Evolutionary conservation across 768 basidiomycete genomes (phyloP).

Genomic region (Ephemerocybe angulata): DNA sequence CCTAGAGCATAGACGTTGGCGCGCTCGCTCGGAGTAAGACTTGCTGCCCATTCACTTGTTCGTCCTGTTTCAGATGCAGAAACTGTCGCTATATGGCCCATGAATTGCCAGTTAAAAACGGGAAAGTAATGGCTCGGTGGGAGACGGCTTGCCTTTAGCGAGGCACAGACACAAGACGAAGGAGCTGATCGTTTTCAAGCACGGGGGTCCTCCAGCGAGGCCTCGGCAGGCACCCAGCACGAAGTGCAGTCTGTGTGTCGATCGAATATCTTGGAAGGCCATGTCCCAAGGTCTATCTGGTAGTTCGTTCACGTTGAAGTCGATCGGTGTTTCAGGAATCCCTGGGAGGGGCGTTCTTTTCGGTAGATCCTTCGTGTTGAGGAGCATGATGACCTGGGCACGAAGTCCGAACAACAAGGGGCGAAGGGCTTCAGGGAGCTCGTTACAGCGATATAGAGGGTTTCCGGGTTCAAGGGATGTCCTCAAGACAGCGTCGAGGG

Average conservation of each 20-base stretch:
- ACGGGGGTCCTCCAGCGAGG: not conserved
- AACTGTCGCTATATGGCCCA: not conserved
- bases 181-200: not conserved
- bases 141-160: not conserved
- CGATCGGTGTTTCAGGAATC: no score
- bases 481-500: not conserved
- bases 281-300: constrained; percentile 1
- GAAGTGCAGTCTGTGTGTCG: not conserved
- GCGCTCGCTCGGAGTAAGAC: not conserved
- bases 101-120: not conserved
- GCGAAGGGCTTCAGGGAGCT: not conserved
- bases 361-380: not conserved
- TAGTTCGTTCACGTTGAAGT: not conserved
- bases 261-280: not conserved
- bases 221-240: not conserved
- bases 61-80: not conserved
- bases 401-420: not conserved
- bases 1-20: not conserved
- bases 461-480: not conserved
- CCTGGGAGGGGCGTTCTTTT: no score
- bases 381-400: not conserved
- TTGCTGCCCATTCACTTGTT: not conserved
- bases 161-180: not conserved
- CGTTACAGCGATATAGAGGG: not conserved
- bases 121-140: not conserved